Conservation (phyloP, 176 grass and related monocot genomes). For the Themeda triandra region DNA sequence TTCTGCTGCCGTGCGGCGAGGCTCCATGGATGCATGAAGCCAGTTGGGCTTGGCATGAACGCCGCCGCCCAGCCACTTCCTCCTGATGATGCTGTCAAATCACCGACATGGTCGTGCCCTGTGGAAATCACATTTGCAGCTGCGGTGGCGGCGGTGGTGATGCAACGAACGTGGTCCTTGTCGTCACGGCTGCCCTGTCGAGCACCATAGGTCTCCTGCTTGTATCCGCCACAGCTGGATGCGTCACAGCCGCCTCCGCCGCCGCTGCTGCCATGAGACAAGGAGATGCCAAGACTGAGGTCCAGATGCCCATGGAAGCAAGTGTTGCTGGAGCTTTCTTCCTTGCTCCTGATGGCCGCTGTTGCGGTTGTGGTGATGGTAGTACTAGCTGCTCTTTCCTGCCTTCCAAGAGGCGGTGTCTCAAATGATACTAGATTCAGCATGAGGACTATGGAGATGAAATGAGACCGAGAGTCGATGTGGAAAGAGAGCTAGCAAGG, state of each 20-base stretch:
- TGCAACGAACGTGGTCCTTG: neutral
- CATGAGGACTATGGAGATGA: neutral
- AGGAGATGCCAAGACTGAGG: conserved; percentile 77
- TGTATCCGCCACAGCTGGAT: neutral
- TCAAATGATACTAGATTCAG: conserved; percentile 65
- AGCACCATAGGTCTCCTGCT: neutral
- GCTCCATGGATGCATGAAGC: conserved; percentile 88
- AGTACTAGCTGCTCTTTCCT: conserved; percentile 1
- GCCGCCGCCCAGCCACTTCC: neutral
- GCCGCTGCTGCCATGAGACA: neutral
- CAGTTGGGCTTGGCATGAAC: conserved; percentile 47
- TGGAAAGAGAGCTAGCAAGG: neutral
- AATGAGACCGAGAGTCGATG: neutral
- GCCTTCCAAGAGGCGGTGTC: conserved; percentile 31
- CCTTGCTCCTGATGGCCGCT: conserved; percentile 9
- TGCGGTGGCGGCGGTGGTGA: neutral
- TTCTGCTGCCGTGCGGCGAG: conserved; percentile 92
- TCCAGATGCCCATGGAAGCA: conserved; percentile 56
- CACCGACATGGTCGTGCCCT: neutral
- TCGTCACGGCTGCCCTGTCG: neutral
- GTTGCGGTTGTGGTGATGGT: neutral
- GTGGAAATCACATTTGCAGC: neutral
- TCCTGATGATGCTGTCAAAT: neutral
- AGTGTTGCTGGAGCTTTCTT: neutral
- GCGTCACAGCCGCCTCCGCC: neutral